A percentile compares a stretch with the other conserved stretches of the same genome.
These are phyloP conservation scores for Vicia sativa DNA, from an alignment of 306 rosid species.

Conservation along the genomic window DNA sequence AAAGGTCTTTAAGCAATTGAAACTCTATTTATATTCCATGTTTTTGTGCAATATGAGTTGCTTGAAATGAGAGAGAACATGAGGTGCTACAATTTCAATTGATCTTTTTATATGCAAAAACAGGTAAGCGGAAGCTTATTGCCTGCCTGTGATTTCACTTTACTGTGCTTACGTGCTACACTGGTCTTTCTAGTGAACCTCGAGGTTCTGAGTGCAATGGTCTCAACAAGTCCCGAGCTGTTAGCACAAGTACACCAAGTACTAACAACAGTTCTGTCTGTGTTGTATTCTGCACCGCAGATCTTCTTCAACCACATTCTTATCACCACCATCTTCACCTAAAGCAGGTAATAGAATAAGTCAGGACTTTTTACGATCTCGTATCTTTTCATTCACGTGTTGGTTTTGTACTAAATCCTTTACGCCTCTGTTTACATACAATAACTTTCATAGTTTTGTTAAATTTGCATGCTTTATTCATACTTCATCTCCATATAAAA, in stretches of 20 bases:
- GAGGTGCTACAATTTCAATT: slow-evolving; percentile 19
- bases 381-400: slow-evolving; percentile 12
- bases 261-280: slow-evolving; percentile 85
- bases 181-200: slow-evolving; percentile 94
- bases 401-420: too few species aligned
- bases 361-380: slow-evolving; percentile 33
- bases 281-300: slow-evolving; percentile 91
- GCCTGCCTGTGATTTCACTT: slow-evolving; percentile 95
- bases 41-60: slow-evolving; percentile 33
- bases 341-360: slow-evolving; percentile 54
- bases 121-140: slow-evolving; percentile 97
- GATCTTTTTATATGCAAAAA: slow-evolving; percentile 26
- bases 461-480: neutral
- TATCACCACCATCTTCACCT: slow-evolving; percentile 92
- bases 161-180: slow-evolving; percentile 91
- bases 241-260: slow-evolving; percentile 65
- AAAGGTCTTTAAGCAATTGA: slow-evolving; percentile 17
- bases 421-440: neutral
- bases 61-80: slow-evolving; percentile 27
- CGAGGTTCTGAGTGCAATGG: slow-evolving; percentile 81
- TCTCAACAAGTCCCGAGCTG: slow-evolving; percentile 73
- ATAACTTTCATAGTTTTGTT: neutral
- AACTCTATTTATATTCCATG: slow-evolving; percentile 12
- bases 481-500: neutral
- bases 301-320: slow-evolving; percentile 85